These are phyloP conservation scores for Kluyveromyces aestuarii DNA, from an alignment of 805 yeast species.

Conservation along the genomic window DNA sequence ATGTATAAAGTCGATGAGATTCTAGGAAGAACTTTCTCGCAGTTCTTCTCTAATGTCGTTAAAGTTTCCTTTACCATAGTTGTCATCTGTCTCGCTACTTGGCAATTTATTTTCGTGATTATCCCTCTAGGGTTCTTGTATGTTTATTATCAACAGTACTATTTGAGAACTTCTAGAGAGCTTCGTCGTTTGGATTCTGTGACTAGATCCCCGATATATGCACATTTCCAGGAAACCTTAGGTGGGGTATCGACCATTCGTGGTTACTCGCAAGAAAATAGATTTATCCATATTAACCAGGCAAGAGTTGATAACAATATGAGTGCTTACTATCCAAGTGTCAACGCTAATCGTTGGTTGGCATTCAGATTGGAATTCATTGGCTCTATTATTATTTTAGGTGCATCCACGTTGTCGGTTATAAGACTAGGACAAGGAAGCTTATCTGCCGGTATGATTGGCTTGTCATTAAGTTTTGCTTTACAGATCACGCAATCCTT, in stretches of 20 bases:
- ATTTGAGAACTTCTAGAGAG: conserved; percentile 70
- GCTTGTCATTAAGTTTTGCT: conserved; percentile 89
- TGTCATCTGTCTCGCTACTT: conserved; percentile 81
- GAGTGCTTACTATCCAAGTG: conserved; percentile 87
- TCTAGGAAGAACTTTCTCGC: conserved; percentile 59
- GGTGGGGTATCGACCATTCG: conserved; percentile 69
- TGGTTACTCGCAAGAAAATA: conserved; percentile 56
- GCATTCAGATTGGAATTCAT: conserved; percentile 89
- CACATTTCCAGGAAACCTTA: conserved; percentile 76
- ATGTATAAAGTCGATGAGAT: conserved; percentile 80
- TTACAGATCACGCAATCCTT: conserved; percentile 86
- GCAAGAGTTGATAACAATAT: conserved; percentile 74
- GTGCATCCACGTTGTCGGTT: conserved; percentile 78
- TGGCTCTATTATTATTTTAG: conserved; percentile 81
- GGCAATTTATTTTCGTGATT: conserved; percentile 69
- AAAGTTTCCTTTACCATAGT: conserved; percentile 66
- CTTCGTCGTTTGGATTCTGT: conserved; percentile 75
- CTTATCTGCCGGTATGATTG: conserved; percentile 84
- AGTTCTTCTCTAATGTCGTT: conserved; percentile 52
- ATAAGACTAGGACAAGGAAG: conserved; percentile 56
- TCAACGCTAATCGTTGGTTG: conserved; percentile 93
- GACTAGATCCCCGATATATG: conserved; percentile 71
- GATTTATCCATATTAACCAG: conserved; percentile 59
- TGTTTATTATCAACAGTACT: conserved; percentile 66
- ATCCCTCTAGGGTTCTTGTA: conserved; percentile 61